Evolutionary conservation across 2,329 filamentous ascomycete species (phyloP).

Genomic region (Epichloe uncinata): DNA sequence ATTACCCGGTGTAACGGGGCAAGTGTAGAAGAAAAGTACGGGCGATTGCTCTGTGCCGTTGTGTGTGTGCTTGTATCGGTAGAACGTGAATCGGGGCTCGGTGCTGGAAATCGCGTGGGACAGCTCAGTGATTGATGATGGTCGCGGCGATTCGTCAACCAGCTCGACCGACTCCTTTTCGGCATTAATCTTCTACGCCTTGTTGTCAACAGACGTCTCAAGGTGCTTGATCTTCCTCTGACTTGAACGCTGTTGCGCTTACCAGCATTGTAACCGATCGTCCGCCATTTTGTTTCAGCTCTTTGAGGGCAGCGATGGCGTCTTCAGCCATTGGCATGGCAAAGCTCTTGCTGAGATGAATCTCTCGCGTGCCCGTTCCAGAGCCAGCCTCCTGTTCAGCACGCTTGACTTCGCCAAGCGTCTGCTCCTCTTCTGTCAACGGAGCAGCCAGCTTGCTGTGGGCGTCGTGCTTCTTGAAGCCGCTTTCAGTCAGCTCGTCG

Average conservation of each 20-base stretch:
- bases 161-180: slow-evolving; percentile 57
- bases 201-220: not conserved
- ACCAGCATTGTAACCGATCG: slow-evolving; percentile 53
- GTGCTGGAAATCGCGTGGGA: slow-evolving; percentile 45
- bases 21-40: slow-evolving; percentile 73
- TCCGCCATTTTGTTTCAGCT: slow-evolving; percentile 37
- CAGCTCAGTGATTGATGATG: slow-evolving; percentile 45
- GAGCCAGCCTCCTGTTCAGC: slow-evolving; percentile 62
- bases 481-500: slow-evolving; percentile 53
- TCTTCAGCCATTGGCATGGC: slow-evolving; percentile 47
- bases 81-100: slow-evolving; percentile 70
- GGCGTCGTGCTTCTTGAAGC: slow-evolving; percentile 60
- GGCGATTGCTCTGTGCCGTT: slow-evolving; percentile 39
- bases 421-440: slow-evolving; percentile 65
- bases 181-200: slow-evolving; percentile 54
- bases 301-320: slow-evolving; percentile 50
- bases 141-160: slow-evolving; percentile 36
- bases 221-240: not conserved
- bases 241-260: slow-evolving; percentile 14
- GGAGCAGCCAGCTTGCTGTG: slow-evolving; percentile 54
- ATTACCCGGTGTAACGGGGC: slow-evolving; percentile 49
- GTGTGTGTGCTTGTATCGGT: slow-evolving; percentile 49
- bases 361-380: slow-evolving; percentile 48
- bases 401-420: slow-evolving; percentile 57
- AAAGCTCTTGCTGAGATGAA: slow-evolving; percentile 43